A percentile compares a stretch with the other conserved stretches of the same genome.
phyloP scores from a whole-genome alignment of 768 basidiomycete species.

The Mycena polygramma region DNA sequence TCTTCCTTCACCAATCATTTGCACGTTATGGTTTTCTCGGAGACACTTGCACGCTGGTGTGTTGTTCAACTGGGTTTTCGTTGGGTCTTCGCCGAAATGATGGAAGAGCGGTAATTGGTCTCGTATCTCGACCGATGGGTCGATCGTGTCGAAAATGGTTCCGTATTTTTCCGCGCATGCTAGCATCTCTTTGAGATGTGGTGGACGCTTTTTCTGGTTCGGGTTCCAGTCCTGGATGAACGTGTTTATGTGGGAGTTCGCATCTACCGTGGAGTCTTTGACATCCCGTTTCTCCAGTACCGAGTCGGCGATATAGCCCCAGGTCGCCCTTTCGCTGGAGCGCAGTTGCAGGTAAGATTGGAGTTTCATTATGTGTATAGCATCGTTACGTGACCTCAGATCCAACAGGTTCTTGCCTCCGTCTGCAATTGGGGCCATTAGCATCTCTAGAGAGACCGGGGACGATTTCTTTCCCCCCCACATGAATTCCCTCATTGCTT shows the following conservation, averaged over 20 bases:
- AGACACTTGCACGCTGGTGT: not conserved
- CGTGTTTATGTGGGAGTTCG: not conserved
- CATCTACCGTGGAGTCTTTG: not conserved
- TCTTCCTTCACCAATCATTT: not conserved
- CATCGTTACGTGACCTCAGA: too few species aligned
- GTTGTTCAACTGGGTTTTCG: not conserved
- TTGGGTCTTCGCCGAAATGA: not conserved
- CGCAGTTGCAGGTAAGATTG: slow-evolving; percentile 22
- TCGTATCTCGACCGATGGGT: not conserved
- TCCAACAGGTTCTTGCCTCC: too few species aligned
- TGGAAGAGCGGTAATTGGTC: not conserved
- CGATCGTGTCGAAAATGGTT: not conserved
- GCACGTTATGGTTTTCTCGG: not conserved
- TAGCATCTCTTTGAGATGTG: not conserved
- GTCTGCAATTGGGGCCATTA: too few species aligned
- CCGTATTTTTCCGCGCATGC: slow-evolving; percentile 1
- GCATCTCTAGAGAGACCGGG: too few species aligned
- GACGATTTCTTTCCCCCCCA: too few species aligned
- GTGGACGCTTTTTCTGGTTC: not conserved
- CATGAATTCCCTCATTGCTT: too few species aligned
- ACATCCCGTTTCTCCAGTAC: not conserved
- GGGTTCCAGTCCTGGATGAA: slow-evolving; percentile 1
- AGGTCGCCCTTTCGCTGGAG: not conserved
- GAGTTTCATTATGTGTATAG: slow-evolving; percentile 26
- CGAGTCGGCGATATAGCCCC: slow-evolving; percentile 12